These are phyloP conservation scores for Neurospora discreta DNA, from an alignment of 495 filamentous ascomycete species.

Conservation along the genomic window DNA sequence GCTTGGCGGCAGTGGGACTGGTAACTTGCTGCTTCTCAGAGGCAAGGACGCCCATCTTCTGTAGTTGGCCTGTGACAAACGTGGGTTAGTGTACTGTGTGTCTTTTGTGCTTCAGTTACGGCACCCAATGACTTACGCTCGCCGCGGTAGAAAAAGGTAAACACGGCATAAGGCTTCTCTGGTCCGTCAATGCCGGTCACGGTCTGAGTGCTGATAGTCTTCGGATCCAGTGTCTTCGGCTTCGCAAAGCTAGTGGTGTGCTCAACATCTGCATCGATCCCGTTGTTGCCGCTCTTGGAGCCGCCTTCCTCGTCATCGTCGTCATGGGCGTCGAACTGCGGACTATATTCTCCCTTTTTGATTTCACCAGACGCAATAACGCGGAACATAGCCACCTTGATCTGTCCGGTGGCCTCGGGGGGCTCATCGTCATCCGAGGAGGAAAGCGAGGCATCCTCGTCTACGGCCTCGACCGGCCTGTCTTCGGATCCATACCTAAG, in stretches of 20 bases:
- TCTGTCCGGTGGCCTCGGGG: constrained; percentile 91
- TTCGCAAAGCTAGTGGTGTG: constrained; percentile 99
- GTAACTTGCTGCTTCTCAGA: constrained; percentile 48
- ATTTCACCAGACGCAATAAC: constrained; percentile 95
- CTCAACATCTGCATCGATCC: constrained; percentile 61
- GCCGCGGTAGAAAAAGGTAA: constrained; percentile 96
- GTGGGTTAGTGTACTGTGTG: constrained; percentile 1
- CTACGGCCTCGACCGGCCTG: constrained; percentile 60
- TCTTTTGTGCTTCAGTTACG: background rate
- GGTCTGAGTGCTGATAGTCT: constrained; percentile 94
- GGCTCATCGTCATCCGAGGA: constrained; percentile 82
- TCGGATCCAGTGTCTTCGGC: constrained; percentile 92
- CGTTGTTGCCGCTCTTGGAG: constrained; percentile 26
- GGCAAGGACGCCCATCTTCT: constrained; percentile 82
- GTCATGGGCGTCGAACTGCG: constrained; percentile 94
- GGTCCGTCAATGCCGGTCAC: constrained; percentile 96
- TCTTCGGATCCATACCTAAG: constrained; percentile 69
- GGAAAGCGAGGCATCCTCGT: constrained; percentile 60
- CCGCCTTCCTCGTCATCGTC: constrained; percentile 61
- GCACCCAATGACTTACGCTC: constrained; percentile 55
- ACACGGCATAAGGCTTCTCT: constrained; percentile 90
- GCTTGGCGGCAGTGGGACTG: constrained; percentile 46
- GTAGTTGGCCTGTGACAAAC: constrained; percentile 59
- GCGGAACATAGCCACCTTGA: constrained; percentile 93
- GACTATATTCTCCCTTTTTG: constrained; percentile 92